phyloP scores from a whole-genome alignment of 768 basidiomycete species.

The Tephrocybe rancida region DNA sequence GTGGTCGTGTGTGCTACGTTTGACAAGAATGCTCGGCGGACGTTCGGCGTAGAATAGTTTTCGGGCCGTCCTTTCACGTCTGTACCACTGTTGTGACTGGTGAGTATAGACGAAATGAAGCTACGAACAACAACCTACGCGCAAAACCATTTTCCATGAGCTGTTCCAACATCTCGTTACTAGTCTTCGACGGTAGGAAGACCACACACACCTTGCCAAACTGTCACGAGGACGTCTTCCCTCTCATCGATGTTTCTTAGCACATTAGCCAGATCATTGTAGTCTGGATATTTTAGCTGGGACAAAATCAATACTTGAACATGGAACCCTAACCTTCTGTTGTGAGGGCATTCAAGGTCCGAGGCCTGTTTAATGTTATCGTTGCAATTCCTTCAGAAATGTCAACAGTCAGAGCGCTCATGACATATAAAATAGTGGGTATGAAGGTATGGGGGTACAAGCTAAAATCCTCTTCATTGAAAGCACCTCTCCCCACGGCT shows the following conservation, averaged over 20 bases:
- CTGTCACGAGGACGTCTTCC: conserved; percentile 63
- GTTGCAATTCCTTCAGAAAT: conserved; percentile 65
- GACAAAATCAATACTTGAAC: not conserved
- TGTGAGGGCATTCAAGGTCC: conserved; percentile 61
- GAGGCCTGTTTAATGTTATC: conserved; percentile 65
- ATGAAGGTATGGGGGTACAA: too few relatives aligned
- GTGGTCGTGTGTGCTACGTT: conserved; percentile 53
- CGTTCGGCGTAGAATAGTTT: conserved; percentile 19
- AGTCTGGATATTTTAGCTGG: conserved; percentile 48
- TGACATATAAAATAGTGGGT: too few relatives aligned
- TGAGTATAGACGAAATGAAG: not conserved
- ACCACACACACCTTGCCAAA: conserved; percentile 59
- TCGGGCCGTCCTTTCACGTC: conserved; percentile 43
- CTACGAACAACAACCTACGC: conserved; percentile 45
- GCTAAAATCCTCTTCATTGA: too few relatives aligned
- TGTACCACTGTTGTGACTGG: conserved; percentile 48
- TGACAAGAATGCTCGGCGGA: conserved; percentile 51
- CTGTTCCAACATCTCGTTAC: conserved; percentile 35
- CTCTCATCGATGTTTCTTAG: conserved; percentile 60
- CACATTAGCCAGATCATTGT: conserved; percentile 58
- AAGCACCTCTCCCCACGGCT: too few relatives aligned
- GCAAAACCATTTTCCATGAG: conserved; percentile 74
- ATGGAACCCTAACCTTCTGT: conserved; percentile 38
- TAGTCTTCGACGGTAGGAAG: not conserved
- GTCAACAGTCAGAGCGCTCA: conserved; percentile 49